Evolutionary conservation across 1,139 yeast species (phyloP), one percentile per base, ranked within the genome.

Genomic region (Geotrichum macrosporum): DNA sequence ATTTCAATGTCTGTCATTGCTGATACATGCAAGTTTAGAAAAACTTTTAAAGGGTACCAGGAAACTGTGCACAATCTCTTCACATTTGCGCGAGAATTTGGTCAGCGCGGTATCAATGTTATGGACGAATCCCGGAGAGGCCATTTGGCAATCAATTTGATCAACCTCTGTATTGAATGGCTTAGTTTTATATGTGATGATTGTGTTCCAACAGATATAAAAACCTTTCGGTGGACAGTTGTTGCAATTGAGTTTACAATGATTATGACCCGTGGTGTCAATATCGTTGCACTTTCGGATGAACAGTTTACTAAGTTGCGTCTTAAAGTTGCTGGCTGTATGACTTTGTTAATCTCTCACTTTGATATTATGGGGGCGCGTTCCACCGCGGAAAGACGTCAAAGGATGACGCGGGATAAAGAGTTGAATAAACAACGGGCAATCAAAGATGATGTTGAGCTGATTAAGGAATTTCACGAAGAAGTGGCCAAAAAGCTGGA

Each of bases 341-440:
- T 92, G 94, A 81, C 96, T 1, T 71, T 92, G 46, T 73, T 92
- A 53, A 89, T 92, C 54, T 86, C 96, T 0, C 98, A 92, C 68
- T 92, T 92, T 62, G 98, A 92, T 68, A 88, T 92, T 49, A 92
- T 92, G 96, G 98, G 98, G 46, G 96, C 97, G 0, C 76, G 97
- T 59, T 84, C 96, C 5, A 84, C 84, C 61, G 94, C 86, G 52
- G 76, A 71, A 71, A 37, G 72, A 72, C n/a, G 75, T 66, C 58
- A 72, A 74, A 55, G 57, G 33, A 51, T 49, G 33, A 53, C 56
- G 52, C 36, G 36, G 9, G 46, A 46, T 15, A 34, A 44, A 26
- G 47, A 41, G 26, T 19, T 48, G 29, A 46, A 46, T 19, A 46
- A 46, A 13, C 35, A 43, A 15, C 27, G 32, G 5, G 36, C 45